Percentiles rank a stretch among this genome's conserved stretches.
These are phyloP conservation scores for Collybia nuda DNA, from an alignment of 768 basidiomycete species.

Conservation along the genomic window DNA sequence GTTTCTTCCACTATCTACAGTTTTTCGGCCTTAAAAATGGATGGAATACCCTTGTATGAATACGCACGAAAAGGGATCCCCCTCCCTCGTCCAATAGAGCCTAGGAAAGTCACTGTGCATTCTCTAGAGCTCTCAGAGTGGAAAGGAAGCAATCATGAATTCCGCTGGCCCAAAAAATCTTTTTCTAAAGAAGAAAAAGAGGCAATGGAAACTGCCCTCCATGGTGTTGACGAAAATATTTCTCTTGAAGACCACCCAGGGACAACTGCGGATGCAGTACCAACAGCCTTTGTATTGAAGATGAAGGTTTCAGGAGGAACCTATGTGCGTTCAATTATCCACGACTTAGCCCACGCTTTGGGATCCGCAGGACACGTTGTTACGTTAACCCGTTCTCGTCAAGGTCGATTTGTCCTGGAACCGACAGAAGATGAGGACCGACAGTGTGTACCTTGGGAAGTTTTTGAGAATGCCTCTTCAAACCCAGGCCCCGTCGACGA, in stretches of 20 bases:
- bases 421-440: conserved; percentile 49
- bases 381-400: conserved; percentile 83
- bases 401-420: conserved; percentile 74
- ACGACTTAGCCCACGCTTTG: conserved; percentile 84
- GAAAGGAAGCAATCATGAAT: conserved; percentile 74
- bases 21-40: conserved; percentile 98
- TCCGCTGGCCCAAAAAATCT: conserved; percentile 71
- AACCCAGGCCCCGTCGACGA: conserved; percentile 56
- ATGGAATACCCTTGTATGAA: conserved; percentile 92
- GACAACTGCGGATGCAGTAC: conserved; percentile 32
- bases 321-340: conserved; percentile 93
- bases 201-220: conserved; percentile 66
- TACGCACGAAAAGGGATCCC: conserved; percentile 92
- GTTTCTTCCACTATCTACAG: conserved; percentile 37
- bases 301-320: conserved; percentile 98
- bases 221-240: conserved; percentile 41
- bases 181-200: conserved; percentile 68
- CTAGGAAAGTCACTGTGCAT: conserved; percentile 80
- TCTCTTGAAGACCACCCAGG: conserved; percentile 41
- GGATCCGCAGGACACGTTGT: conserved; percentile 94
- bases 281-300: conserved; percentile 80
- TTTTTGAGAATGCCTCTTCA: conserved; percentile 61
- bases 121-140: conserved; percentile 78
- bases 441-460: conserved; percentile 72
- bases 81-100: conserved; percentile 91